Evolutionary conservation across 805 yeast genomes (phyloP).

Genomic region (Candida sphagnicola): DNA sequence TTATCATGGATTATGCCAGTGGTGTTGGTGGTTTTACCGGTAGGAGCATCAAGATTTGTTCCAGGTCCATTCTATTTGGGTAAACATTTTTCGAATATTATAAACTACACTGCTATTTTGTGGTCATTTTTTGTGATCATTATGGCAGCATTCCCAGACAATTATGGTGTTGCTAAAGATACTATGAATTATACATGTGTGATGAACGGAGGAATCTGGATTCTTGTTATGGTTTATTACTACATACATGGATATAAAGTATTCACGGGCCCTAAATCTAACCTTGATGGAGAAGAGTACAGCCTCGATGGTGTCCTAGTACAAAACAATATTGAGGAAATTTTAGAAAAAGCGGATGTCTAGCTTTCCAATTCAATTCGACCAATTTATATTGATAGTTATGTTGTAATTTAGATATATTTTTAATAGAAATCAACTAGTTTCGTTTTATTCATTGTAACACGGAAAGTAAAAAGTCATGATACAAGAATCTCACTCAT

Average conservation of each 20-base stretch:
- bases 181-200: slow-evolving; percentile 71
- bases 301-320: neutral
- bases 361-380: too few species aligned
- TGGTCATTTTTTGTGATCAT: slow-evolving; percentile 54
- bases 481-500: too few species aligned
- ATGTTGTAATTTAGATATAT: too few species aligned
- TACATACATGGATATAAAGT: slow-evolving; percentile 47
- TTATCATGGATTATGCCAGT: slow-evolving; percentile 62
- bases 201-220: slow-evolving; percentile 59
- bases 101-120: slow-evolving; percentile 42
- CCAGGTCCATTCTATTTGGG: slow-evolving; percentile 74
- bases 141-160: slow-evolving; percentile 60
- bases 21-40: slow-evolving; percentile 48
- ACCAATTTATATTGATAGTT: too few species aligned
- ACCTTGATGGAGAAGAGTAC: slow-evolving; percentile 13
- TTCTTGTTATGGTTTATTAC: slow-evolving; percentile 49
- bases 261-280: slow-evolving; percentile 52
- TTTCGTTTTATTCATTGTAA: too few species aligned
- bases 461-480: too few species aligned
- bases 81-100: slow-evolving; percentile 34
- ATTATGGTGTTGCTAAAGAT: slow-evolving; percentile 32
- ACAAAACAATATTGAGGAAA: neutral
- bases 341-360: neutral
- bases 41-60: slow-evolving; percentile 45
- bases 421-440: too few species aligned